Conservation (phyloP, 441 rosid genomes). For the Populus tomentosa region DNA sequence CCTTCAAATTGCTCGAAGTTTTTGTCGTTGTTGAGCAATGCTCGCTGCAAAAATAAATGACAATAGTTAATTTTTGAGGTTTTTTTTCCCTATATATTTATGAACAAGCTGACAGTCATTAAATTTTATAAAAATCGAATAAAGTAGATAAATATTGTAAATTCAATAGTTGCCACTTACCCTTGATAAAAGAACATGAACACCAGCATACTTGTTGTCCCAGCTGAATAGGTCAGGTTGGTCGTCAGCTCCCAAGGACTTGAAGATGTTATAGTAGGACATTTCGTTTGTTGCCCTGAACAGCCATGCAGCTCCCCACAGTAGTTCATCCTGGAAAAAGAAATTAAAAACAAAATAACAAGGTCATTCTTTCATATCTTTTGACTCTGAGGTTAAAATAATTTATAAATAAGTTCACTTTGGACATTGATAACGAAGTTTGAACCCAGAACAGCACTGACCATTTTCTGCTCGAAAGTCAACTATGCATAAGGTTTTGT, state of each 20-base stretch:
- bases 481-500: too few species aligned
- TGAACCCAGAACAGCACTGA: too few species aligned
- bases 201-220: constrained; percentile 87
- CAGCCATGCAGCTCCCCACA: constrained; percentile 88
- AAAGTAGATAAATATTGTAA: not conserved
- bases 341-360: not conserved
- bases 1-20: constrained; percentile 55
- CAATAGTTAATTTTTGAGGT: too few species aligned
- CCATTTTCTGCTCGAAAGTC: too few species aligned
- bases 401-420: too few species aligned
- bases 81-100: too few species aligned
- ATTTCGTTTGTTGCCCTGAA: constrained; percentile 66
- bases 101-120: too few species aligned
- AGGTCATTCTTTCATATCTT: not conserved
- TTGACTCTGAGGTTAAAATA: not conserved
- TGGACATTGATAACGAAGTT: not conserved
- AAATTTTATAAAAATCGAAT: too few species aligned
- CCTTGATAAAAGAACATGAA: constrained; percentile 75
- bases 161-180: constrained; percentile 20
- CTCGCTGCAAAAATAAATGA: constrained; percentile 35
- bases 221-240: constrained; percentile 70
- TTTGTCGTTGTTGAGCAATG: constrained; percentile 47
- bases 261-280: constrained; percentile 53
- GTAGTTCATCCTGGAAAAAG: constrained; percentile 54
- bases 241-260: constrained; percentile 52